Conservation (phyloP, 2,329 filamentous ascomycete genomes). For the Epichloe aotearoae region DNA sequence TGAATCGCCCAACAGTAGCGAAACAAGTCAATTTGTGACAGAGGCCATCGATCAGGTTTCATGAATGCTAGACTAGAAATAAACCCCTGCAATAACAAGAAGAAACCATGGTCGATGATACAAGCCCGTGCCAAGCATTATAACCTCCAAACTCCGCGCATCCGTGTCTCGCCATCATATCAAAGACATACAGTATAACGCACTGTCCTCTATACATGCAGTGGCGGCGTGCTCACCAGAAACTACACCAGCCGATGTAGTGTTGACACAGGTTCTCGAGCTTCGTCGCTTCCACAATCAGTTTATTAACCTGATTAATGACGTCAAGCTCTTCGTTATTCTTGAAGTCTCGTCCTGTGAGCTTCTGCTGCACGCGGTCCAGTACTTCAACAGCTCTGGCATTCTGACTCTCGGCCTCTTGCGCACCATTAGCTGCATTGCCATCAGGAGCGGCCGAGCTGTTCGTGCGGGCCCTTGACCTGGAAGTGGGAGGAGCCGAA, state of each 20-base stretch:
- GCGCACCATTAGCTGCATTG: constrained; percentile 23
- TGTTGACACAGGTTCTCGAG: constrained; percentile 97
- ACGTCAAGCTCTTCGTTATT: constrained; percentile 71
- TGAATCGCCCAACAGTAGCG: not conserved
- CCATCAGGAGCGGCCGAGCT: constrained; percentile 32
- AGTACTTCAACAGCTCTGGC: constrained; percentile 85
- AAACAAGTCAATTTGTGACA: not conserved
- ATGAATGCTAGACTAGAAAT: not conserved
- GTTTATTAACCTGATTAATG: constrained; percentile 80
- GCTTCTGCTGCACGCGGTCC: constrained; percentile 82
- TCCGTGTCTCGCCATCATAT: not conserved
- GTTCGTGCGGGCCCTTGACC: constrained; percentile 46
- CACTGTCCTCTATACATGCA: not conserved
- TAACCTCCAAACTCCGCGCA: constrained; percentile 1
- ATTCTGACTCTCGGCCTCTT: constrained; percentile 72
- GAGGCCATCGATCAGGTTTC: constrained; percentile 1
- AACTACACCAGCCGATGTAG: constrained; percentile 98
- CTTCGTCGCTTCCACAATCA: constrained; percentile 91
- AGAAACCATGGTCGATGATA: not conserved
- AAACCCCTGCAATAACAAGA: not conserved
- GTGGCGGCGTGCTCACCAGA: constrained; percentile 51
- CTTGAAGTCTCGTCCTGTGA: constrained; percentile 89
- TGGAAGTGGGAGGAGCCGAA: constrained; percentile 33
- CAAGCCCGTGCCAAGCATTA: not conserved
- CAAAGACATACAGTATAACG: not conserved